Base-by-base conservation (phyloP, 2,329 filamentous ascomycete species). In the Fusarium bactridioides region DNA sequence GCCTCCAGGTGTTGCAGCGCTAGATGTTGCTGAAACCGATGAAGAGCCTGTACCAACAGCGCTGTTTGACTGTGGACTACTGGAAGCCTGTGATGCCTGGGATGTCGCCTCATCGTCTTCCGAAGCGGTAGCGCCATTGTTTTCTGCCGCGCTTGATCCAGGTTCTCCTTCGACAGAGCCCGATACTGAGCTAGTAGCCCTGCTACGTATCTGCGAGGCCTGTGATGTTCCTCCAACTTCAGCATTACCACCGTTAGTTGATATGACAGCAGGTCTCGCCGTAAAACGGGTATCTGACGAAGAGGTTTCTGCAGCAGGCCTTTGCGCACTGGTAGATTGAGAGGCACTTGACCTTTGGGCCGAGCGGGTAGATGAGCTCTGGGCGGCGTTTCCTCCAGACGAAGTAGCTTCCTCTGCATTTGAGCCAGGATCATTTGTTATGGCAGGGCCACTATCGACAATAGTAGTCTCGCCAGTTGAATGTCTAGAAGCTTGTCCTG, bases 161-260 rank as follows among this genome's bases (percentile, higher is more conserved):
- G 61, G 15, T 7, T 23, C 48, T 1, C 31, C n/a, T 19, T 51
- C 29, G 0, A 25, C 48, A 7, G 25, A 23, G 9, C 44, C 35
- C 5, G 19, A 37, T 21, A 23, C 7, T 2, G 21, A 35, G 8
- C n/a, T 40, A 5, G 53, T 33, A 3, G 8, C 27, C 23, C 27
- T 27, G 11, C 27, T n/a, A 18, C 48, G 53, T 27, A 5, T 19
- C 9, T 44, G 55, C 3, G 37, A 31, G 2, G 23, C 19, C 10
- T 19, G 5, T 0, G 47, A 55, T 4, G 35, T 35, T 0, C 8
- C 18, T 4, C 12, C 51, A 15, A 2, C 35, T 9, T 35, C 29
- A 8, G 3, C 13, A 19, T 8, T 27, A 1, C 10, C 10, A 16
- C 37, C n/a, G 2, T 4, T 6, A 2, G 31, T 45, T 0, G 51